Percentiles rank a stretch among this genome's conserved stretches.
phyloP scores from a whole-genome alignment of 768 basidiomycete species.

The Lactarius sanguifluus region DNA sequence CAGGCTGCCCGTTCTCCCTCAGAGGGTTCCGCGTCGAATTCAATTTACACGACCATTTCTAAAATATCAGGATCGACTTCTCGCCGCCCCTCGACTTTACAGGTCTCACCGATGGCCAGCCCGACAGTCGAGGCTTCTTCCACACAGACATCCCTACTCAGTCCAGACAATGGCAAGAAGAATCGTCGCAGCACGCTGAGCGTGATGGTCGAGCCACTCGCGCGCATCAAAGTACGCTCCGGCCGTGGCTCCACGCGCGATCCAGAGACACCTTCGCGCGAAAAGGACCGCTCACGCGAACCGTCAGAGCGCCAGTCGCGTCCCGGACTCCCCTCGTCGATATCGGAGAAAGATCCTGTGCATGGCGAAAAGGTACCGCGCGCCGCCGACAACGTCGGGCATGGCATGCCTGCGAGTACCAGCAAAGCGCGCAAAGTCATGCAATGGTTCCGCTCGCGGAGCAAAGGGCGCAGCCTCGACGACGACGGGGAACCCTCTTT shows the following conservation, averaged over 20 bases:
- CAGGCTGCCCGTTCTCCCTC: slow-evolving; percentile 44
- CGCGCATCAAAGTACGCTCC: slow-evolving; percentile 44
- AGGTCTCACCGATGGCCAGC: slow-evolving; percentile 31
- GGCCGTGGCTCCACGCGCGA: slow-evolving; percentile 31
- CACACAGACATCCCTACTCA: slow-evolving; percentile 38
- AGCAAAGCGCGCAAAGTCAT: slow-evolving; percentile 93
- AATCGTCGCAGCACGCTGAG: slow-evolving; percentile 32
- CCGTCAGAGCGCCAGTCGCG: slow-evolving; percentile 18
- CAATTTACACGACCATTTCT: slow-evolving; percentile 33
- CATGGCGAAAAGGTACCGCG: slow-evolving; percentile 37
- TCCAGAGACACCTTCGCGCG: slow-evolving; percentile 35
- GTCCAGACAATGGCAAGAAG: slow-evolving; percentile 35
- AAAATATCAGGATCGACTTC: slow-evolving; percentile 28
- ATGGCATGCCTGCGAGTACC: slow-evolving; percentile 65
- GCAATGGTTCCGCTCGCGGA: slow-evolving; percentile 93
- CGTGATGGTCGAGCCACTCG: slow-evolving; percentile 52
- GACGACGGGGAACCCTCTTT: slow-evolving; percentile 30
- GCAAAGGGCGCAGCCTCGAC: slow-evolving; percentile 43
- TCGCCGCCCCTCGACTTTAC: slow-evolving; percentile 37
- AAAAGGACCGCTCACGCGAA: slow-evolving; percentile 36
- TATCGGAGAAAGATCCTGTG: slow-evolving; percentile 32
- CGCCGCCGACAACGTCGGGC: slow-evolving; percentile 30
- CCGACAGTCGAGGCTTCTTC: slow-evolving; percentile 27
- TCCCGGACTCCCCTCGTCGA: not conserved
- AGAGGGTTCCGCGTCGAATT: slow-evolving; percentile 32